Conservation (phyloP, 2,329 filamentous ascomycete genomes). For the Amesomyces nigricolor region DNA sequence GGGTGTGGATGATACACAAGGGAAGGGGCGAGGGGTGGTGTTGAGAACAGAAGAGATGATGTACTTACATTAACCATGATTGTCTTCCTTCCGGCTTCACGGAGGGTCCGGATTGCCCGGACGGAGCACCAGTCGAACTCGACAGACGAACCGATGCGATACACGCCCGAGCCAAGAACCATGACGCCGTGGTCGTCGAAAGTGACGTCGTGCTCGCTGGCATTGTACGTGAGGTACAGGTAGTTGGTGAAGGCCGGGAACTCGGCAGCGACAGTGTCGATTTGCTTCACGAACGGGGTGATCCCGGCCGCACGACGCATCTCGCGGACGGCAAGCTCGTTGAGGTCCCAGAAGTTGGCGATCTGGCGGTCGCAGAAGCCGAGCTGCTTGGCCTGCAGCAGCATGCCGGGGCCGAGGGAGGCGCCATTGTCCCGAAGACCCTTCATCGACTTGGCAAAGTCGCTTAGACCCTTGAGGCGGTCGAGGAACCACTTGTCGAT, state of each 20-base stretch:
- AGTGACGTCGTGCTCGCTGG: conserved; percentile 71
- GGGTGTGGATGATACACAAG: too few relatives aligned
- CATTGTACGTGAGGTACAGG: conserved; percentile 93
- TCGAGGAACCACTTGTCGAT: conserved; percentile 98
- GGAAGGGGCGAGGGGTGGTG: too few relatives aligned
- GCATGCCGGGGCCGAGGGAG: conserved; percentile 55
- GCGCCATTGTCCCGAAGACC: conserved; percentile 60
- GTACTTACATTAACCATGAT: conserved; percentile 80
- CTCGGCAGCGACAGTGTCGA: conserved; percentile 95
- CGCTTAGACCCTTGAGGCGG: conserved; percentile 82
- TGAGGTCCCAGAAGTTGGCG: conserved; percentile 89
- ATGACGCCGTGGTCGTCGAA: conserved; percentile 92
- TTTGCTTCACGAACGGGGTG: conserved; percentile 89
- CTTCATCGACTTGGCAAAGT: conserved; percentile 78
- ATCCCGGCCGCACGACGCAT: conserved; percentile 82
- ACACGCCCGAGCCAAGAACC: conserved; percentile 93
- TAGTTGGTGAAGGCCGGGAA: conserved; percentile 96
- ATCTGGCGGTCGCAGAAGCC: conserved; percentile 93
- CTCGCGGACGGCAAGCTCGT: conserved; percentile 82
- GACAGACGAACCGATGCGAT: conserved; percentile 94
- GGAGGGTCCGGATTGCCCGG: conserved; percentile 82
- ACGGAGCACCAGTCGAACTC: conserved; percentile 99
- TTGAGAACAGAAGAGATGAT: too few relatives aligned
- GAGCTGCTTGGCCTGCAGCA: conserved; percentile 83
- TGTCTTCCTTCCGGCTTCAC: conserved; percentile 80